phyloP scores from a whole-genome alignment of 768 basidiomycete species.

The Pleurotus pulmonarius region DNA sequence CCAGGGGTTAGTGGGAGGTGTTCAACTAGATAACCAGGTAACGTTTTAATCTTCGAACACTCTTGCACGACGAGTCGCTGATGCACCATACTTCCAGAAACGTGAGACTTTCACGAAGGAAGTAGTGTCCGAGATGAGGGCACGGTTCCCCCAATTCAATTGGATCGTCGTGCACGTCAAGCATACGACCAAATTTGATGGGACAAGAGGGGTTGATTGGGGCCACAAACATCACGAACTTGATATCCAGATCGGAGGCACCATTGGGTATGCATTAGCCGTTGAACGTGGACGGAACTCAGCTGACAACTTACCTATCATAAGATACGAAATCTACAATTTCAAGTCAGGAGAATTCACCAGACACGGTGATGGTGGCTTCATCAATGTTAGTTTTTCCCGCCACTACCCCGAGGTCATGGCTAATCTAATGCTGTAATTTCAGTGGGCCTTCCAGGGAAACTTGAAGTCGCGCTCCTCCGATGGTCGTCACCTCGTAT shows the following conservation, averaged over 20 bases:
- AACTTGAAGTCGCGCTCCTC: not conserved
- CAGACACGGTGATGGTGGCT: constrained; percentile 9
- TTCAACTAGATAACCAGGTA: not conserved
- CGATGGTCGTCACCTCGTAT: not conserved
- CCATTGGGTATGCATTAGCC: not conserved
- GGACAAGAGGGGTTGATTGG: constrained; percentile 2
- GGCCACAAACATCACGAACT: not conserved
- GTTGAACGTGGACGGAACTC: not conserved
- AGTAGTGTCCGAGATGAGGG: not conserved
- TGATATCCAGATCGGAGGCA: constrained; percentile 1
- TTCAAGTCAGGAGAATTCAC: constrained; percentile 5
- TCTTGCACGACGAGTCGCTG: not conserved
- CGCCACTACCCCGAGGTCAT: too few species aligned
- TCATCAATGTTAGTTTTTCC: constrained; percentile 7
- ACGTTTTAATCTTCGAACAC: not conserved
- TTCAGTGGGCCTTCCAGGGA: constrained; percentile 1
- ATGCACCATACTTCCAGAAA: not conserved
- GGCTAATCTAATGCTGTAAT: not conserved
- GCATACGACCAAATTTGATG: not conserved
- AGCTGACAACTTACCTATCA: not conserved
- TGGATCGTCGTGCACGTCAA: constrained; percentile 4
- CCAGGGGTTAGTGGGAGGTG: not conserved
- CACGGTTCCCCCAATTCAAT: not conserved
- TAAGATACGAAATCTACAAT: constrained; percentile 1
- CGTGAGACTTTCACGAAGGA: not conserved